phyloP scores from a whole-genome alignment of 192 early-diverging fungal species.

The Umbelopsis sp. region DNA sequence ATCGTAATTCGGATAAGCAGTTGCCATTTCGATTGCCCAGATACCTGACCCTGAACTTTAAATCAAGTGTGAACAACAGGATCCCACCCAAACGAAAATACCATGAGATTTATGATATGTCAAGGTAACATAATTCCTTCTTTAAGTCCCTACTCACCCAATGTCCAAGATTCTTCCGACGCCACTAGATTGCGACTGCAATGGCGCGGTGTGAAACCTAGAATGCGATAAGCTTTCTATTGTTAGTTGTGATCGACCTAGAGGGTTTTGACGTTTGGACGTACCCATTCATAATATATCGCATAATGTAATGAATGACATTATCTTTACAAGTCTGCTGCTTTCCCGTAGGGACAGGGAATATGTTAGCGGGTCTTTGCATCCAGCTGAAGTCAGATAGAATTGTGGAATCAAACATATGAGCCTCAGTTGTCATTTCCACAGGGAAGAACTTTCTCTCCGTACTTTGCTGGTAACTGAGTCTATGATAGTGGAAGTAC shows the following conservation, averaged over 20 bases:
- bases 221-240: neutral
- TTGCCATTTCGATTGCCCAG: conserved; percentile 31
- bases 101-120: neutral
- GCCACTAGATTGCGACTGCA: neutral
- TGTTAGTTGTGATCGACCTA: neutral
- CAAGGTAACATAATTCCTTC: neutral
- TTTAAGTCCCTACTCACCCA: neutral
- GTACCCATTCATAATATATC: conserved; percentile 14
- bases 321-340: neutral
- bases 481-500: neutral
- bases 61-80: neutral
- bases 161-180: conserved; percentile 5
- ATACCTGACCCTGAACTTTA: conserved; percentile 20
- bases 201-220: conserved; percentile 4
- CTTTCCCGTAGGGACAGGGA: neutral
- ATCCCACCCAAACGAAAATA: neutral
- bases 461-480: neutral
- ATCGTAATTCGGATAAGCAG: conserved; percentile 21
- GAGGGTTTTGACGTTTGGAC: neutral
- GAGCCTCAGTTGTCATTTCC: neutral
- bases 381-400: conserved; percentile 6
- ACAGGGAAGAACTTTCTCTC: conserved; percentile 1
- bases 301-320: conserved; percentile 4
- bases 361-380: neutral
- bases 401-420: neutral